phyloP scores from a whole-genome alignment of 1,284 basidiomycete genomes.

The Hypsizygus ulmarius region DNA sequence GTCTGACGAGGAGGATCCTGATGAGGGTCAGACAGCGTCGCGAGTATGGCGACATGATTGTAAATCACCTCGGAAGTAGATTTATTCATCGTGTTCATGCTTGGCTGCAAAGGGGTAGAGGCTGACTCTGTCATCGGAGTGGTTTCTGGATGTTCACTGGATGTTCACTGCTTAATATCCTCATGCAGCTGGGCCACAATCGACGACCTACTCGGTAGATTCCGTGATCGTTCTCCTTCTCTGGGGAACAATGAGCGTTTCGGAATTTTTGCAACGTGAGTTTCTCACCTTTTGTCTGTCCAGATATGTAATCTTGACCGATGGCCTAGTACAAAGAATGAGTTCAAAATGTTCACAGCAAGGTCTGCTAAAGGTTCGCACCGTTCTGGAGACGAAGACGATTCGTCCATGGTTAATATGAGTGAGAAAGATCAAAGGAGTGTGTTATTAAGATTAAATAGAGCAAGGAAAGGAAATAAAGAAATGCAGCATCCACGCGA shows the following conservation, averaged over 20 bases:
- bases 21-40: neutral
- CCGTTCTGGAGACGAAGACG: conserved; percentile 24
- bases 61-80: conserved; percentile 10
- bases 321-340: conserved; percentile 17
- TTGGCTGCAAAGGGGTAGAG: neutral
- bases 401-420: conserved; percentile 21
- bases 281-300: conserved; percentile 41
- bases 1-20: conserved; percentile 12
- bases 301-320: conserved; percentile 40
- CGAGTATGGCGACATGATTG: neutral
- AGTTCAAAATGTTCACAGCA: neutral
- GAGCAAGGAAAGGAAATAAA: conserved; percentile 8
- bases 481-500: neutral
- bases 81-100: conserved; percentile 4
- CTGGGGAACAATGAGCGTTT: conserved; percentile 15
- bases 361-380: neutral
- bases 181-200: neutral
- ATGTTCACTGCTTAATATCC: conserved; percentile 3
- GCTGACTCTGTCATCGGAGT: conserved; percentile 6
- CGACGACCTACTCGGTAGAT: conserved; percentile 20
- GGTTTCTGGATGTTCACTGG: conserved; percentile 12
- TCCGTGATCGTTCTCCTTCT: conserved; percentile 22
- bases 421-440: conserved; percentile 20
- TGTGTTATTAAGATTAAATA: conserved; percentile 15
- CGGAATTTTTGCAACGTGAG: conserved; percentile 3